Evolutionary conservation across 805 yeast species (phyloP).

Genomic region (Candida cerambycidarum): DNA sequence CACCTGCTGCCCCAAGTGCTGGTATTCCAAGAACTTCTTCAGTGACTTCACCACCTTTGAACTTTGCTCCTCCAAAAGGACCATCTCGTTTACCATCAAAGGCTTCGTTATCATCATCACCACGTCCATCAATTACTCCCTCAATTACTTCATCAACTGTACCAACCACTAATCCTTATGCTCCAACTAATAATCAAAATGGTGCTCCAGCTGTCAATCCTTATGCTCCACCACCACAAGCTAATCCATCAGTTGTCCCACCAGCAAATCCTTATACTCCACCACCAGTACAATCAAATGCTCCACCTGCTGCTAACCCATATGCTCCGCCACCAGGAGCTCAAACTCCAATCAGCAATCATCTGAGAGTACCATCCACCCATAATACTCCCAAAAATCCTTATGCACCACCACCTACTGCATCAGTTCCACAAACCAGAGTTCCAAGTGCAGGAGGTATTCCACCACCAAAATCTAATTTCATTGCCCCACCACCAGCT

Average conservation of each 20-base stretch:
- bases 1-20: conserved; percentile 14
- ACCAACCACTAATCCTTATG: conserved; percentile 25
- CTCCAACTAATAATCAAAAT: conserved; percentile 18
- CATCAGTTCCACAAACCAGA: conserved; percentile 9
- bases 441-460: conserved; percentile 15
- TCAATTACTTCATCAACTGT: conserved; percentile 19
- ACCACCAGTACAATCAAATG: conserved; percentile 11
- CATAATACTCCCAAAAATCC: conserved; percentile 13
- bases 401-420: conserved; percentile 16
- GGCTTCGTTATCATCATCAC: conserved; percentile 15
- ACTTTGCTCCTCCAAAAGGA: conserved; percentile 19
- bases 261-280: conserved; percentile 10
- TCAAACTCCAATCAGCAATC: conserved; percentile 1
- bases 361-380: conserved; percentile 7
- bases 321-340: conserved; percentile 13
- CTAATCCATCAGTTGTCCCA: conserved; percentile 3
- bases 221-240: conserved; percentile 15
- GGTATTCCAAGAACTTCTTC: conserved; percentile 8
- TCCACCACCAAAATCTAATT: conserved; percentile 13
- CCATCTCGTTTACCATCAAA: conserved; percentile 26
- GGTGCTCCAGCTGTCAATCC: conserved; percentile 24
- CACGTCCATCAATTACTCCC: conserved; percentile 13
- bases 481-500: conserved; percentile 15
- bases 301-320: conserved; percentile 5
- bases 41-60: conserved; percentile 7